Evolutionary conservation across 805 yeast species (phyloP).

Genomic region (Yamadazyma olivae): DNA sequence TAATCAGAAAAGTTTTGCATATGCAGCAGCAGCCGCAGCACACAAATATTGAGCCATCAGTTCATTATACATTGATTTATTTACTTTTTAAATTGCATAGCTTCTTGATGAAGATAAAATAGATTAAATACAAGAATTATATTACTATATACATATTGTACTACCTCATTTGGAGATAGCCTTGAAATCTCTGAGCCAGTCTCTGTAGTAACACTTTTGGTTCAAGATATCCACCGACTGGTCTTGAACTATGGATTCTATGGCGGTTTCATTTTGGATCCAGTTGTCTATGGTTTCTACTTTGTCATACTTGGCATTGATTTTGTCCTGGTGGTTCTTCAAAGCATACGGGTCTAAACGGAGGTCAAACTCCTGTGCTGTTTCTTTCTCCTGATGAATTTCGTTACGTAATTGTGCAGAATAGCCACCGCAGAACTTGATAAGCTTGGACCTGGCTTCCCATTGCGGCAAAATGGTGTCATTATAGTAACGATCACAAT

Average conservation of each 20-base stretch:
- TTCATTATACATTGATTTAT: neutral
- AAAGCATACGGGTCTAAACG: constrained; percentile 39
- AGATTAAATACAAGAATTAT: neutral
- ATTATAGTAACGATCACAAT: constrained; percentile 28
- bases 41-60: constrained; percentile 24
- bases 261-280: constrained; percentile 31
- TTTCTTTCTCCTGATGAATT: constrained; percentile 6
- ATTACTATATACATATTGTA: neutral
- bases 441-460: constrained; percentile 27
- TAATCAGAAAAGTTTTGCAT: constrained; percentile 33
- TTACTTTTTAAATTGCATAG: neutral
- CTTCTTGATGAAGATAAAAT: constrained; percentile 1
- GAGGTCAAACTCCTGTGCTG: constrained; percentile 21
- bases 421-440: constrained; percentile 29
- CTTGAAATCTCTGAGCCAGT: constrained; percentile 32
- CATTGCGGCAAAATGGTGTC: constrained; percentile 33
- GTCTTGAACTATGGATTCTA: constrained; percentile 32
- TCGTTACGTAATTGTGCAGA: constrained; percentile 20
- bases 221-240: constrained; percentile 31
- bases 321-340: constrained; percentile 17
- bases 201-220: constrained; percentile 34
- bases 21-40: constrained; percentile 47
- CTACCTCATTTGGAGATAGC: constrained; percentile 2
- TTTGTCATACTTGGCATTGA: constrained; percentile 20
- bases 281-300: constrained; percentile 33